These are phyloP conservation scores for Angomonas deanei DNA, from an alignment of 208 protist genomes.

Conservation along the genomic window DNA sequence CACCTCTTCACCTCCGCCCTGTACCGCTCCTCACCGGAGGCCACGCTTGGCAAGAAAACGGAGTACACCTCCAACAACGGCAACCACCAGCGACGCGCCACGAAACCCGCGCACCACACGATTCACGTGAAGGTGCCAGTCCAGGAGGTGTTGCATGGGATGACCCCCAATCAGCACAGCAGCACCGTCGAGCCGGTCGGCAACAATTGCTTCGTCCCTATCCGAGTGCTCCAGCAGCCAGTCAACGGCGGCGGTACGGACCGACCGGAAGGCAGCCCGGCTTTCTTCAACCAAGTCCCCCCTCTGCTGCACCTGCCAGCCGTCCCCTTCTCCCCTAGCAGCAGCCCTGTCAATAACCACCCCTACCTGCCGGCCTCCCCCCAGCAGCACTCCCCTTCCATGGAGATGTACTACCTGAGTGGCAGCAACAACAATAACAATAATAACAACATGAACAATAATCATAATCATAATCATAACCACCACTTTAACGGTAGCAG, in stretches of 20 bases:
- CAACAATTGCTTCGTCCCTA: too few relatives aligned
- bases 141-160: too few relatives aligned
- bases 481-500: too few relatives aligned
- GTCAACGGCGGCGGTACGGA: too few relatives aligned
- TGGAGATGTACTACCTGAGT: too few relatives aligned
- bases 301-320: neutral
- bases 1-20: slow-evolving; percentile 11
- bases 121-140: neutral
- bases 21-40: slow-evolving; percentile 9
- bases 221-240: too few relatives aligned
- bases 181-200: too few relatives aligned
- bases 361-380: neutral
- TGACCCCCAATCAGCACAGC: too few relatives aligned
- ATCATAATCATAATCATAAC: too few relatives aligned
- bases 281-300: neutral
- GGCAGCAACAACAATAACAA: too few relatives aligned
- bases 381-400: neutral
- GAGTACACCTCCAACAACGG: too few relatives aligned
- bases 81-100: neutral
- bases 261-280: neutral
- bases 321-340: neutral
- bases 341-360: neutral
- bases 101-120: neutral
- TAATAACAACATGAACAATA: too few relatives aligned
- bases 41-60: neutral